Conservation (phyloP, 2,329 filamentous ascomycete genomes). For the Alternaria atra region DNA sequence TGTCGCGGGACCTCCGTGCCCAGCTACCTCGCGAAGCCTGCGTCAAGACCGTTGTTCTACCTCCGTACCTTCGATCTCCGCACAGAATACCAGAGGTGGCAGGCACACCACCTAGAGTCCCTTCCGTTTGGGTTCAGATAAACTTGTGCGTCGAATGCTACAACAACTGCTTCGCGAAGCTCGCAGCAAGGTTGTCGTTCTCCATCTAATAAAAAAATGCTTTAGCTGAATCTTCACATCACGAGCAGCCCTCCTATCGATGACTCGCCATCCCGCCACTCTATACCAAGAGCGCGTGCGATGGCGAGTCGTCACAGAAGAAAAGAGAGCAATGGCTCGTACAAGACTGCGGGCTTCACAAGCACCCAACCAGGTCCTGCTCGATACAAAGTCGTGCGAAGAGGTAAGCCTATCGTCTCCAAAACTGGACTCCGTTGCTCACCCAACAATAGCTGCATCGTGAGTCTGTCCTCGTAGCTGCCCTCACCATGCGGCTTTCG, state of each 20-base stretch:
- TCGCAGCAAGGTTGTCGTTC: no score
- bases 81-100: constrained; percentile 98
- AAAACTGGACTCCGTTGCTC: constrained; percentile 7
- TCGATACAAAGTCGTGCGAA: constrained; percentile 89
- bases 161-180: no score
- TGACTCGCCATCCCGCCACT: background rate
- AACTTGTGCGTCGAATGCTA: no score
- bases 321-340: background rate
- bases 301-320: background rate
- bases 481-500: background rate
- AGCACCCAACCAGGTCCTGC: constrained; percentile 54
- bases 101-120: constrained; percentile 97
- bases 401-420: constrained; percentile 68
- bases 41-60: constrained; percentile 96
- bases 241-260: background rate
- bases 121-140: constrained; percentile 89
- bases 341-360: background rate
- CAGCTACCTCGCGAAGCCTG: constrained; percentile 97
- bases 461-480: constrained; percentile 84
- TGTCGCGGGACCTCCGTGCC: constrained; percentile 94
- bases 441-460: constrained; percentile 76
- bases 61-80: constrained; percentile 95
- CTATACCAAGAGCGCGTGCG: background rate
- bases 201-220: background rate
- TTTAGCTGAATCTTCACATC: background rate